Percentiles rank a stretch among this genome's conserved stretches.
Conservation (phyloP, 192 early-diverging fungal species). For the Backusella sp. region DNA sequence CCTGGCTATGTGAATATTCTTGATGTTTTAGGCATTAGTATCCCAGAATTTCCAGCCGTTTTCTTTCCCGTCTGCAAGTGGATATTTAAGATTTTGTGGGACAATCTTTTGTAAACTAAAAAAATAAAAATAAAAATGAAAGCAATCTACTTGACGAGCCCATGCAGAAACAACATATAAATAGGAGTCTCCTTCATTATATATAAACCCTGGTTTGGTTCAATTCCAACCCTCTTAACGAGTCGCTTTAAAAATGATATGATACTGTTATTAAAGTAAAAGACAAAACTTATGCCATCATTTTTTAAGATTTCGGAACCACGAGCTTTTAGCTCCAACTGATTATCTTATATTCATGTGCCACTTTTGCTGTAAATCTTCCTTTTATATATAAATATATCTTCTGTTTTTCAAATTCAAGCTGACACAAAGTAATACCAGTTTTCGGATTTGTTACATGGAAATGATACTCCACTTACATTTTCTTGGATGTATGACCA, state of each 20-base stretch:
- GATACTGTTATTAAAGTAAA: not conserved
- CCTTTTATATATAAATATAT: not conserved
- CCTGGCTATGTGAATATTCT: not conserved
- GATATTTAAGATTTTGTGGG: not conserved
- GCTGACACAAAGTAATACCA: not conserved
- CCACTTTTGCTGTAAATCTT: not conserved
- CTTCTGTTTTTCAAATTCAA: not conserved
- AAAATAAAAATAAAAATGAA: not conserved
- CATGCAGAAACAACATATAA: not conserved
- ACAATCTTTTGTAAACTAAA: not conserved
- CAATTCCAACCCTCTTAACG: not conserved
- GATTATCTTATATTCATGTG: too few species aligned
- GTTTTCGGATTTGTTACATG: not conserved
- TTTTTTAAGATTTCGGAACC: not conserved
- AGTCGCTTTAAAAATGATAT: not conserved
- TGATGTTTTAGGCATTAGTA: not conserved
- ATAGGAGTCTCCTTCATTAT: not conserved
- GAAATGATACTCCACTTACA: not conserved
- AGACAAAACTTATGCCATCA: not conserved
- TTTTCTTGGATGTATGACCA: not conserved
- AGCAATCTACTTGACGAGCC: not conserved
- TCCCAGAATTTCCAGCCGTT: not conserved
- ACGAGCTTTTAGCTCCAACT: not conserved
- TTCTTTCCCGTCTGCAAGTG: not conserved
- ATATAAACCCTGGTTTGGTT: not conserved